Percentiles rank a stretch among this genome's conserved stretches.
Conservation (phyloP, 371 early-diverging fungal species). For the Syncephalis plumigaleata region DNA sequence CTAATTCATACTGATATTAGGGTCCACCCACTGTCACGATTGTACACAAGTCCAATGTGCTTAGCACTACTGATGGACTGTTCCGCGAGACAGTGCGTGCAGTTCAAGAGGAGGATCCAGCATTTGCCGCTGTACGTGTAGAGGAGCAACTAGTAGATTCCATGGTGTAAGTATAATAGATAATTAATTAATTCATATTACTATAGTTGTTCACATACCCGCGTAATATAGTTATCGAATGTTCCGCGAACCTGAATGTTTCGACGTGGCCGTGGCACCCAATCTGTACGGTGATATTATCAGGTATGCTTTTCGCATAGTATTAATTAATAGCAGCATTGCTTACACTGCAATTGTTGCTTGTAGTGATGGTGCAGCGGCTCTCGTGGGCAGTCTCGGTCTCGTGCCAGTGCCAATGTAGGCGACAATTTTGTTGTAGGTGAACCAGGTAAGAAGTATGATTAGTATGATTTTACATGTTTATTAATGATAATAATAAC, state of each 20-base stretch:
- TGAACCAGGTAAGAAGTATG: slow-evolving; percentile 46
- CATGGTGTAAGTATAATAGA: slow-evolving; percentile 57
- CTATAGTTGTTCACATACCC: background rate
- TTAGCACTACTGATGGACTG: slow-evolving; percentile 83
- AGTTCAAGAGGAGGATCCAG: slow-evolving; percentile 44
- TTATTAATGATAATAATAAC: background rate
- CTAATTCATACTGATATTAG: too few relatives aligned
- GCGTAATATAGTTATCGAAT: slow-evolving; percentile 47
- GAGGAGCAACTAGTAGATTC: slow-evolving; percentile 92
- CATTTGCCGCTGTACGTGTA: slow-evolving; percentile 41
- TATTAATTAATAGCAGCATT: background rate
- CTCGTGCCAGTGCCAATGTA: slow-evolving; percentile 87
- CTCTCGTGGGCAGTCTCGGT: slow-evolving; percentile 84
- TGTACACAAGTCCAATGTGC: slow-evolving; percentile 91
- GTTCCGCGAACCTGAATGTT: slow-evolving; percentile 87
- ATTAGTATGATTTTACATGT: background rate
- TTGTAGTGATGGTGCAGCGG: slow-evolving; percentile 79
- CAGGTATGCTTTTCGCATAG: slow-evolving; percentile 18
- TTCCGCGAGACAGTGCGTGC: slow-evolving; percentile 76
- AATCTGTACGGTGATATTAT: slow-evolving; percentile 94
- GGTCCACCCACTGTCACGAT: slow-evolving; percentile 64
- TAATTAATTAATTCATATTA: background rate
- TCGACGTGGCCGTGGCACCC: slow-evolving; percentile 89
- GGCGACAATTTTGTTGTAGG: slow-evolving; percentile 84
- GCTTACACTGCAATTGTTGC: background rate